A percentile compares a stretch with the other conserved stretches of the same genome.
Evolutionary conservation across 805 yeast species (phyloP).

Genomic region (Kurtzmaniella fragi): DNA sequence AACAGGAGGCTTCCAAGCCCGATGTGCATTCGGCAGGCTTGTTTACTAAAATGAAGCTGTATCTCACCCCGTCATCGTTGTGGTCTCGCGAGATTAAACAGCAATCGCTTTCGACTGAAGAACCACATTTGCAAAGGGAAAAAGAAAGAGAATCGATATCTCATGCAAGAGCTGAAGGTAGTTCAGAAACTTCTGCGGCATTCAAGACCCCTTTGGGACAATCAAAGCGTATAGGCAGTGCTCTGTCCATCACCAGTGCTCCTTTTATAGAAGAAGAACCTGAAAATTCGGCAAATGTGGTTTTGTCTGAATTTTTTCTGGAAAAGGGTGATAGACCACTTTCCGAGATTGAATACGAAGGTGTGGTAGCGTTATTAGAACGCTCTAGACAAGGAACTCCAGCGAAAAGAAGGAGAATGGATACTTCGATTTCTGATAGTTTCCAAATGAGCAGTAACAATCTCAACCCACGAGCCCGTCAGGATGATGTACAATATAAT

Average conservation of each 20-base stretch:
- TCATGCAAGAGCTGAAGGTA: not conserved
- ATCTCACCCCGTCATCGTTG: slow-evolving; percentile 11
- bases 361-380: slow-evolving; percentile 59
- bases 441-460: not conserved
- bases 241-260: slow-evolving; percentile 9
- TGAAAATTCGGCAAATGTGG: slow-evolving; percentile 39
- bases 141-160: slow-evolving; percentile 1
- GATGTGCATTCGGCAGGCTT: slow-evolving; percentile 23
- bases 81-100: slow-evolving; percentile 5
- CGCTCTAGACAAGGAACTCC: slow-evolving; percentile 10
- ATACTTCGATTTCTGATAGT: not conserved
- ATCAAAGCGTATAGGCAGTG: not conserved
- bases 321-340: slow-evolving; percentile 72
- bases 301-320: slow-evolving; percentile 65
- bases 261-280: slow-evolving; percentile 6
- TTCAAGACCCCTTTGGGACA: not conserved
- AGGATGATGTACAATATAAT: not conserved
- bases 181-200: not conserved
- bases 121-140: no score
- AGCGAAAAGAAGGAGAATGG: not conserved
- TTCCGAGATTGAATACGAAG: slow-evolving; percentile 71
- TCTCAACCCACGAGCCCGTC: not conserved
- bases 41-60: slow-evolving; percentile 23
- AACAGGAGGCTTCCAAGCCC: slow-evolving; percentile 12
- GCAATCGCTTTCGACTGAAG: not conserved